Evolutionary conservation across 179 eudicot genomes (phyloP).

Genomic region (Spinacia oleracea): DNA sequence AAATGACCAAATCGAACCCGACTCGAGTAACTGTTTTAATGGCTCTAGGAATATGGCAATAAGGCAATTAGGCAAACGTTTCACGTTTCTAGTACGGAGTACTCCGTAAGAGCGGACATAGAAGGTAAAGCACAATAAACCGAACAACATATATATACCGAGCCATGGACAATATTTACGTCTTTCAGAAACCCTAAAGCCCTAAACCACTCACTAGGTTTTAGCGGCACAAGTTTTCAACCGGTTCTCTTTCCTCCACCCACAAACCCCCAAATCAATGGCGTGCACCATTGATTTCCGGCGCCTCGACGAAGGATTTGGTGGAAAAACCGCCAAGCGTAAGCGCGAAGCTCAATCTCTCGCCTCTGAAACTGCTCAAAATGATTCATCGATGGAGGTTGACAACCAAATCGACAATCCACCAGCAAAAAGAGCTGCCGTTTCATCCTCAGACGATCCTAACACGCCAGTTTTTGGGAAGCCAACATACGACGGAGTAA

Average conservation of each 20-base stretch:
- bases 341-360: constrained; percentile 48
- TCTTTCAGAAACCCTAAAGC: constrained; percentile 25
- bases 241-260: neutral
- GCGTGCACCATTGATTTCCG: constrained; percentile 91
- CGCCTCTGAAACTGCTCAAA: neutral
- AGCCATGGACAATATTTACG: no score
- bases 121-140: no score
- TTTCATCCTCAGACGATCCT: constrained; percentile 54
- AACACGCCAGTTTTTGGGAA: constrained; percentile 62
- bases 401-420: constrained; percentile 44
- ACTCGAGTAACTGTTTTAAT: no score
- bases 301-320: constrained; percentile 83
- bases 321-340: constrained; percentile 88
- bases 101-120: no score
- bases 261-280: constrained; percentile 35
- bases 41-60: no score
- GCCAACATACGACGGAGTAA: constrained; percentile 86
- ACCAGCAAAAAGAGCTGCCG: constrained; percentile 69
- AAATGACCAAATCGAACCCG: no score
- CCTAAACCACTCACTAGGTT: constrained; percentile 27
- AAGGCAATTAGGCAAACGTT: no score
- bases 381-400: constrained; percentile 53
- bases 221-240: neutral
- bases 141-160: no score
- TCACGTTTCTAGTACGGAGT: no score